These are phyloP conservation scores for Thielaviopsis ethacetica DNA, from an alignment of 2,329 filamentous ascomycete genomes.

Conservation along the genomic window DNA sequence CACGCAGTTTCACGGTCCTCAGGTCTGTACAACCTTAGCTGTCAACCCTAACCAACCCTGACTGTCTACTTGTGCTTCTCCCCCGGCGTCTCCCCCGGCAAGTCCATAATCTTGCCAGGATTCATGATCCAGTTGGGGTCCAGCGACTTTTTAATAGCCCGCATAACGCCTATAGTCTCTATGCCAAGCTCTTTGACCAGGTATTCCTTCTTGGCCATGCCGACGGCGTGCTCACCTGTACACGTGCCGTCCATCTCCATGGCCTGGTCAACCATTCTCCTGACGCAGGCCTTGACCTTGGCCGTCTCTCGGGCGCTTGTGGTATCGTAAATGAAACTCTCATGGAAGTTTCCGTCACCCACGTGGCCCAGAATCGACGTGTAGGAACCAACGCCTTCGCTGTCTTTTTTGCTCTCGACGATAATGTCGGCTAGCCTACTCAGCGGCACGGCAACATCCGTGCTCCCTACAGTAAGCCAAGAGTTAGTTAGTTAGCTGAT, in stretches of 20 bases:
- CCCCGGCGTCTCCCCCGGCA: slow-evolving; percentile 31
- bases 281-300: slow-evolving; percentile 65
- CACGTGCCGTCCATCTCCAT: slow-evolving; percentile 89
- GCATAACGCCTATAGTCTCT: slow-evolving; percentile 73
- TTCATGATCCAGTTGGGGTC: slow-evolving; percentile 86
- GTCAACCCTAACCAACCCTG: slow-evolving; percentile 1
- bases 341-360: slow-evolving; percentile 89
- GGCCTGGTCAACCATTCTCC: slow-evolving; percentile 81
- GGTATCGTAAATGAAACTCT: slow-evolving; percentile 76
- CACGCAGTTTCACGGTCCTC: neutral
- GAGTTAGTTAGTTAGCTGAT: slow-evolving; percentile 3
- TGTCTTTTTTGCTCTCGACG: slow-evolving; percentile 76
- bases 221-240: slow-evolving; percentile 76
- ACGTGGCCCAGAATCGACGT: slow-evolving; percentile 80
- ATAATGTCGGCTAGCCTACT: slow-evolving; percentile 56
- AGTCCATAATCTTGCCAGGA: slow-evolving; percentile 79
- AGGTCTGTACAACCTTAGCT: neutral
- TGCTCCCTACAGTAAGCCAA: slow-evolving; percentile 40
- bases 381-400: slow-evolving; percentile 73
- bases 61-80: slow-evolving; percentile 15
- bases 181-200: slow-evolving; percentile 63
- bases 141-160: slow-evolving; percentile 61
- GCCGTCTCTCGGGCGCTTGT: slow-evolving; percentile 50
- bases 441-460: slow-evolving; percentile 71
- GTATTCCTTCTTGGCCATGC: slow-evolving; percentile 71